A percentile compares a stretch with the other conserved stretches of the same genome.
phyloP scores from a whole-genome alignment of 192 early-diverging fungal genomes.

The Coemansia sp. region DNA sequence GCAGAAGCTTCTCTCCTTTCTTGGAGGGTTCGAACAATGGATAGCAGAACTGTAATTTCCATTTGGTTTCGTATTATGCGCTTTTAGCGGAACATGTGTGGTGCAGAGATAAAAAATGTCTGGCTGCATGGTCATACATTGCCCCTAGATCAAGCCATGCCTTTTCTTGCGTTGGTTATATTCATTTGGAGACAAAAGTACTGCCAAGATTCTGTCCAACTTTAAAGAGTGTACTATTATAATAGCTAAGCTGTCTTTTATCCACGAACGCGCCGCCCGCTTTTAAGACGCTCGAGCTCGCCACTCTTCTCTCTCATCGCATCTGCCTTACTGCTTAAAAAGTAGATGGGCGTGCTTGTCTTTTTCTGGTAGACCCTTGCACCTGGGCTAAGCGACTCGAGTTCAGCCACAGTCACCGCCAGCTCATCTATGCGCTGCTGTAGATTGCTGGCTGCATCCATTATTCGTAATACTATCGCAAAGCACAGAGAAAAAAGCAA shows the following conservation, averaged over 20 bases:
- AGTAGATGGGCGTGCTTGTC: conserved; percentile 22
- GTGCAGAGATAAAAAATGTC: no score
- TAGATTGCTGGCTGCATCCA: neutral
- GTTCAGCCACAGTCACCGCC: conserved; percentile 32
- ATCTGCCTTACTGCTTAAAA: conserved; percentile 9
- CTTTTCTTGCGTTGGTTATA: neutral
- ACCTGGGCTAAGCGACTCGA: conserved; percentile 19
- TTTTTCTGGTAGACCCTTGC: conserved; percentile 31
- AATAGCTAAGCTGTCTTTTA: neutral
- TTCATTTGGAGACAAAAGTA: no score
- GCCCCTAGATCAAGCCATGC: neutral
- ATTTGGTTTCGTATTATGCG: no score
- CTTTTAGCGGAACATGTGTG: no score
- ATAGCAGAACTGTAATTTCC: no score
- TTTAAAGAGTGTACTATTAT: no score
- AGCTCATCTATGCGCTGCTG: conserved; percentile 21
- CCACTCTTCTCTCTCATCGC: conserved; percentile 11
- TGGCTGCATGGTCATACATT: neutral
- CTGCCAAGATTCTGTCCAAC: no score
- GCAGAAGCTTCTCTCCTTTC: no score
- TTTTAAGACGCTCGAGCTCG: conserved; percentile 10
- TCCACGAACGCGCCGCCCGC: neutral
- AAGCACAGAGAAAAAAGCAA: neutral
- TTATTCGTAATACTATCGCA: neutral
- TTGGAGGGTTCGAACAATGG: no score